These are phyloP conservation scores for Glycine soja DNA, from an alignment of 306 rosid species.

Conservation along the genomic window DNA sequence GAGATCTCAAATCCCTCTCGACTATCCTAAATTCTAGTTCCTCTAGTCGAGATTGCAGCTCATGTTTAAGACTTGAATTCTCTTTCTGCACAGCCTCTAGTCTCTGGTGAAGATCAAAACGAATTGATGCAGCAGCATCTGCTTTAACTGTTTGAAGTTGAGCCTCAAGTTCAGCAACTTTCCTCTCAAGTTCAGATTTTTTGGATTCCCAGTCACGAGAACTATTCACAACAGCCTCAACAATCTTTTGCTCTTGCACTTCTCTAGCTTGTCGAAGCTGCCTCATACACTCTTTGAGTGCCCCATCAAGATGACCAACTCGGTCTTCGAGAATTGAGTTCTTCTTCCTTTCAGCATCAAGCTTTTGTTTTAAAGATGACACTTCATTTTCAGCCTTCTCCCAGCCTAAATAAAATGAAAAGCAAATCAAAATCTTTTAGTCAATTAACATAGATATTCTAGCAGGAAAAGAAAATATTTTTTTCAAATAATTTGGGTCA, in stretches of 20 bases:
- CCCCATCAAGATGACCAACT: constrained; percentile 83
- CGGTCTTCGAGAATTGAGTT: constrained; percentile 75
- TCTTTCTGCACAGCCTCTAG: constrained; percentile 64
- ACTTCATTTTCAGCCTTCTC: constrained; percentile 84
- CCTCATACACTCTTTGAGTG: constrained; percentile 82
- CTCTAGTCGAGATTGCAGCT: constrained; percentile 65
- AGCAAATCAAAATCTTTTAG: constrained; percentile 22
- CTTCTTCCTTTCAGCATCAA: constrained; percentile 66
- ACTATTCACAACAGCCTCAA: constrained; percentile 57
- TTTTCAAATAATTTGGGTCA: constrained; percentile 25
- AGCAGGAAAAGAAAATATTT: not conserved
- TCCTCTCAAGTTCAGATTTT: constrained; percentile 63
- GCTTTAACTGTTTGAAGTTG: constrained; percentile 70
- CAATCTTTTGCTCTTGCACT: constrained; percentile 66
- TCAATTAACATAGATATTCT: constrained; percentile 13
- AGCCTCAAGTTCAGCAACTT: constrained; percentile 62
- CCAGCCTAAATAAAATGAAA: constrained; percentile 67
- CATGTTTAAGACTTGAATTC: constrained; percentile 60
- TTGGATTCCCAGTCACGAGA: constrained; percentile 66
- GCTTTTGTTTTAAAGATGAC: constrained; percentile 61
- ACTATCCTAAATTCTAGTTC: constrained; percentile 64
- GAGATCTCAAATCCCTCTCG: constrained; percentile 77
- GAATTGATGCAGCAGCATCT: constrained; percentile 56
- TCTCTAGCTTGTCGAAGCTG: constrained; percentile 88
- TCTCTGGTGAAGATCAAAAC: constrained; percentile 53